Evolutionary conservation across 1,284 basidiomycete genomes (phyloP), one percentile per base, ranked within the genome.

Genomic region (Fistulina hepatica): DNA sequence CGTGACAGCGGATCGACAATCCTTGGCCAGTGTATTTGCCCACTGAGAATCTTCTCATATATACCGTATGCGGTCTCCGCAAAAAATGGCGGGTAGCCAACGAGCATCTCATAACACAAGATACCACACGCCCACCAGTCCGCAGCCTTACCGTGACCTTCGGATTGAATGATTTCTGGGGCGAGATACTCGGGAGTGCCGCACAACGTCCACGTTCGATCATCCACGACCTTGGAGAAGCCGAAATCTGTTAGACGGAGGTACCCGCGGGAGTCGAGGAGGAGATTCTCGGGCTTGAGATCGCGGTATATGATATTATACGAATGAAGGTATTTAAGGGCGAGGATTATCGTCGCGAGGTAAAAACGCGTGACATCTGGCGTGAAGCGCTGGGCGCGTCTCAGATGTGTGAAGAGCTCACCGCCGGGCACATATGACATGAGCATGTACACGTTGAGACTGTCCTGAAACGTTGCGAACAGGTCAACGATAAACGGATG

Each of bases 71-170:
- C 83, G 10, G 85, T 84, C 45, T 86, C 81, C 50, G 95, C 91
- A 59, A 93, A 97, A 69, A 95, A 97, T 57, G 92, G 77, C 52
- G 84, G 84, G 50, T 84, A 90, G 2, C 86, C 88, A 36, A 94
- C 82, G 46, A 97, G 83, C 84, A 97, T 98, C 58, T 99, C 94
- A 60, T 97, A 99, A 50, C 93, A 84, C 47, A 98, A 64, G 12
- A 98, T 90, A 20, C 94, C 94, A 45, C 94, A 84, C 2, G 95
- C 92, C 81, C 95, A 99, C 94, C 94, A 98, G 57, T 98, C 94
- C 3, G 95, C 94, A 24, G 88, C 89, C 63, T 97, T 97, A 47
- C 94, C 94, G 66, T 98, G 95, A 9, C 94, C 94, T 49, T 94
- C 91, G 11, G 86, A 91, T 57, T 93, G 90, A 31, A 99, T 95